Evolutionary conservation across 306 rosid species (phyloP).

Genomic region (Medicago truncatula): DNA sequence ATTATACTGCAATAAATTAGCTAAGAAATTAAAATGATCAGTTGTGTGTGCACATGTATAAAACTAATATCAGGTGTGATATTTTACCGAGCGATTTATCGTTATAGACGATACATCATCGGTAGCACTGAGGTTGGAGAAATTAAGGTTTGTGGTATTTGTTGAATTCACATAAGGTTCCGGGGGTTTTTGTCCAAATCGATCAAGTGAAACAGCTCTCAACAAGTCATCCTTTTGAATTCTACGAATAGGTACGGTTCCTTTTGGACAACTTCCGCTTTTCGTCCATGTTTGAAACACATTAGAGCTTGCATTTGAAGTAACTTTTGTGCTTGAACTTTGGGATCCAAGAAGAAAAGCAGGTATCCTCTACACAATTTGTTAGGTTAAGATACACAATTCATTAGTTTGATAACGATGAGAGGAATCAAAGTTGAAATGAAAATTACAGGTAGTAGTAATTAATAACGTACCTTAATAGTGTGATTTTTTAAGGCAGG

Average conservation of each 20-base stretch:
- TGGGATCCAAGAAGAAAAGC: slow-evolving; percentile 2
- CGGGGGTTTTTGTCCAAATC: slow-evolving; percentile 52
- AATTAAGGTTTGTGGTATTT: background rate
- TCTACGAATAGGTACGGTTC: slow-evolving; percentile 69
- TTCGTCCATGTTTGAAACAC: slow-evolving; percentile 63
- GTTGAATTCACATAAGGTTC: background rate
- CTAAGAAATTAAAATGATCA: too few species aligned
- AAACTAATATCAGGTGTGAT: background rate
- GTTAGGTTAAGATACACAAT: background rate
- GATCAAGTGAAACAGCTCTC: slow-evolving; percentile 49
- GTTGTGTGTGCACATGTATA: too few species aligned
- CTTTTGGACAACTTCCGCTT: slow-evolving; percentile 73
- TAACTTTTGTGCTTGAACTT: slow-evolving; percentile 11
- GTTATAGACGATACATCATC: background rate
- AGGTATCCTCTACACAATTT: slow-evolving; percentile 54
- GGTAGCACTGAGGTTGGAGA: background rate
- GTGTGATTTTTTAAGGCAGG: slow-evolving; percentile 61
- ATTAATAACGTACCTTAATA: slow-evolving; percentile 37
- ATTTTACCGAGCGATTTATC: slow-evolving; percentile 54
- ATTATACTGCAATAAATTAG: too few species aligned
- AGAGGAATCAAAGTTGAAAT: background rate
- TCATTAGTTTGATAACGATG: background rate
- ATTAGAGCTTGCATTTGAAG: background rate
- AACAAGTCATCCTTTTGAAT: slow-evolving; percentile 48
- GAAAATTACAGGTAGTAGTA: background rate